phyloP scores from a whole-genome alignment of 768 basidiomycete genomes.

The Naematelia encephala region DNA sequence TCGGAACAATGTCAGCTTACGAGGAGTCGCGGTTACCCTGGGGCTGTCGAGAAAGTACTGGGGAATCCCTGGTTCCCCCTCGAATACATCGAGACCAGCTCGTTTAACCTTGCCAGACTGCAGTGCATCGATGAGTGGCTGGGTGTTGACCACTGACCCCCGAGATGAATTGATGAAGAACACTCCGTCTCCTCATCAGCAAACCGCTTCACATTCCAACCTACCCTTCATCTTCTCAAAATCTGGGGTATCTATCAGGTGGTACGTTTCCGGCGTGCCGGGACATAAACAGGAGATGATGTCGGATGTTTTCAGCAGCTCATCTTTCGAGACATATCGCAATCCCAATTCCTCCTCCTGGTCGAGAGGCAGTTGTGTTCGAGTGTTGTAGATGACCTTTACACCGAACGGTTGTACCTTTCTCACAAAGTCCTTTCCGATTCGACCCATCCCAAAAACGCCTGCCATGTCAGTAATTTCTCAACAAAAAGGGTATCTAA shows the following conservation, averaged over 20 bases:
- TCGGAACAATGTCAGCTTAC: slow-evolving; percentile 11
- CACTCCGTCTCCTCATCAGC: slow-evolving; percentile 21
- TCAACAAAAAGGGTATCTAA: neutral
- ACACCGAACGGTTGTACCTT: slow-evolving; percentile 25
- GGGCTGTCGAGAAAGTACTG: slow-evolving; percentile 32
- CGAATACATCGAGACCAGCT: slow-evolving; percentile 50
- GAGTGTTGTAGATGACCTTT: slow-evolving; percentile 31
- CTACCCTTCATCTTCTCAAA: slow-evolving; percentile 44
- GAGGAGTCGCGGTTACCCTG: slow-evolving; percentile 23
- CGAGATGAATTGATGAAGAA: slow-evolving; percentile 46
- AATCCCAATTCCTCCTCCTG: slow-evolving; percentile 22
- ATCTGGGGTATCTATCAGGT: slow-evolving; percentile 19
- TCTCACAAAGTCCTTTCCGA: slow-evolving; percentile 25
- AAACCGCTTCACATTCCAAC: neutral
- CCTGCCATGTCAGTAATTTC: slow-evolving; percentile 23
- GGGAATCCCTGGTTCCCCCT: slow-evolving; percentile 44
- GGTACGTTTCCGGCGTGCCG: slow-evolving; percentile 18
- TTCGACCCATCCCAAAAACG: slow-evolving; percentile 32
- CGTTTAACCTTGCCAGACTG: slow-evolving; percentile 40
- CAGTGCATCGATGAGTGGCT: slow-evolving; percentile 47
- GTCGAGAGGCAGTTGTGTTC: slow-evolving; percentile 15
- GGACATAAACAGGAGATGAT: slow-evolving; percentile 22
- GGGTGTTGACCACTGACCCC: slow-evolving; percentile 45
- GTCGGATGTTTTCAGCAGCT: slow-evolving; percentile 22
- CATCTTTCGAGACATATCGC: slow-evolving; percentile 21